Evolutionary conservation across 1,284 basidiomycete genomes (phyloP).

Genomic region (Neotropicomus parvogracilis): DNA sequence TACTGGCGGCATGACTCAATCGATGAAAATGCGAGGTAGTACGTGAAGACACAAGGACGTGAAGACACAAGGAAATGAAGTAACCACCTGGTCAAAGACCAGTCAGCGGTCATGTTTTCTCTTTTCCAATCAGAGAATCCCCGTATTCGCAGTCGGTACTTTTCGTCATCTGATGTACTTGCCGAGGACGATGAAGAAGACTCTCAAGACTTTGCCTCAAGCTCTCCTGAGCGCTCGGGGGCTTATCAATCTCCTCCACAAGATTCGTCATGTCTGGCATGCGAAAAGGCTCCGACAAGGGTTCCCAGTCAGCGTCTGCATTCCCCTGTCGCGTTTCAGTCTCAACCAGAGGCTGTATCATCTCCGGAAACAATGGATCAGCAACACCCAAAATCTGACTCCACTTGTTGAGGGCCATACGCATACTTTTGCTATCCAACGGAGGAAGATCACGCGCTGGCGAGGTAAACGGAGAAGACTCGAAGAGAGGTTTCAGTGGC

Average conservation of each 20-base stretch:
- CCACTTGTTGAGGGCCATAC: slow-evolving; percentile 32
- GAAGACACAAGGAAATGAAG: not conserved
- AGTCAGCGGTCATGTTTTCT: slow-evolving; percentile 3
- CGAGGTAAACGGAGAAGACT: slow-evolving; percentile 28
- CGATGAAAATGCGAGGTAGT: too few relatives aligned
- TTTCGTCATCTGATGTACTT: not conserved
- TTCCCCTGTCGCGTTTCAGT: slow-evolving; percentile 8
- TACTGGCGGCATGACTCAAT: too few relatives aligned
- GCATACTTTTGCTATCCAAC: slow-evolving; percentile 29
- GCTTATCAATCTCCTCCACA: slow-evolving; percentile 6
- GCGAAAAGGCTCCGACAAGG: slow-evolving; percentile 17
- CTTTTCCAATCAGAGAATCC: not conserved
- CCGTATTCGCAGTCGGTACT: not conserved
- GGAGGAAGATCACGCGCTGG: slow-evolving; percentile 13
- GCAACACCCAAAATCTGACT: slow-evolving; percentile 33
- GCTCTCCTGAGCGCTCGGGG: slow-evolving; percentile 10
- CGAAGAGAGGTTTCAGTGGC: slow-evolving; percentile 28
- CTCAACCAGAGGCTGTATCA: slow-evolving; percentile 4
- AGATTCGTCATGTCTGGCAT: not conserved
- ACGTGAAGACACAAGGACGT: too few relatives aligned
- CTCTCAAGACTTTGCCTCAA: slow-evolving; percentile 27
- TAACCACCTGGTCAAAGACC: slow-evolving; percentile 5
- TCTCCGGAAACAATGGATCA: slow-evolving; percentile 33
- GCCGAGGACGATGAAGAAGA: slow-evolving; percentile 17
- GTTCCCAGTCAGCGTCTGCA: slow-evolving; percentile 23